Evolutionary conservation across 768 basidiomycete species (phyloP), one percentile per base, ranked within the genome.

Genomic region (Lepiota brunneoincarnata): DNA sequence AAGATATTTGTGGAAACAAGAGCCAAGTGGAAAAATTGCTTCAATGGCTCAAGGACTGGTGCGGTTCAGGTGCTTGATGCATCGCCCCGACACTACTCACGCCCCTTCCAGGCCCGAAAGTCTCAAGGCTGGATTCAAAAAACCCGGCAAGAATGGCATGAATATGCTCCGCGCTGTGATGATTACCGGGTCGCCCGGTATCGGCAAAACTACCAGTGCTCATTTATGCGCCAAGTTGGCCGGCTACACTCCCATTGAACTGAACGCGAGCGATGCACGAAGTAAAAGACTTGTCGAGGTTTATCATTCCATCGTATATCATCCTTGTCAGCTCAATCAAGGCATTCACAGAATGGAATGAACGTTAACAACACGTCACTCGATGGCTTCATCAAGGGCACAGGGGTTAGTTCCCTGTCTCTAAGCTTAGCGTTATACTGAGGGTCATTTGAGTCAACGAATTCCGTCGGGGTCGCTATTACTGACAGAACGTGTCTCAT

Each of bases 201-300:
- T 98, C 48, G 97, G 96, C 20, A 99, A 98, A 74, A 99, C 97
- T 3, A 97, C 94, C 1, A 88, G 89, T 56, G 97, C 96, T 2
- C 97, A 99, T 70, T 65, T 99, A 24, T 88, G 89, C 60, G 95
- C 95, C 1, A 89, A 90, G 63, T 69, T 91, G n/a, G 91, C 82
- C 24, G 96, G 95, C 0, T 97, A 88, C 61, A 91, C 87, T 2
- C 89, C 95, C 1, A 91, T 99, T 54, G 97, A 99, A 65, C 75
- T 98, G 54, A 99, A 99, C 63, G 97, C 97, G 1, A 96, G 93
- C 69, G 97, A 98, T 62, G 79, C 90, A 1, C 76, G 97, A 56
- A 98, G 93, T 67, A 98, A 98, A 77, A 97, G 96, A 70, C 82
- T 99, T 35, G 86, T 98, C 20, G 95, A 98, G 82, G 93, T 91